A percentile compares a stretch with the other conserved stretches of the same genome.
Conservation (phyloP, 192 early-diverging fungal species). For the Rhizoclosmatium globosum region DNA sequence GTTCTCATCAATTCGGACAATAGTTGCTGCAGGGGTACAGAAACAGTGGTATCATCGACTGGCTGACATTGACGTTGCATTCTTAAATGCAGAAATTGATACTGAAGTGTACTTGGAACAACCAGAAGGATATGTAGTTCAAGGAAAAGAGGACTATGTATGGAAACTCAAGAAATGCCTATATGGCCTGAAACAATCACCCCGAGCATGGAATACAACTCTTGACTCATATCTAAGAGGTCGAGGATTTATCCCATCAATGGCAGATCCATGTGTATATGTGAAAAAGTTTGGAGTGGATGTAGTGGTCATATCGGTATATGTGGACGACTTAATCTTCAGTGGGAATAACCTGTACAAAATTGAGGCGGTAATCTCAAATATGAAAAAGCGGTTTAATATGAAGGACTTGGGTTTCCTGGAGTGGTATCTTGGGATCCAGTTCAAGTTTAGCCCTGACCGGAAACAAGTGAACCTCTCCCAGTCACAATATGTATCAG, state of each 20-base stretch:
- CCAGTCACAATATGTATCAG: no score
- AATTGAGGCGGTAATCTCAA: neutral
- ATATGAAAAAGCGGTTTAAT: neutral
- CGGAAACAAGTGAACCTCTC: neutral
- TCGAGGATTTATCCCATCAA: conserved; percentile 20
- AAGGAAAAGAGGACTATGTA: neutral
- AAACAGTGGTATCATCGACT: no score
- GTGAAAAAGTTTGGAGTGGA: neutral
- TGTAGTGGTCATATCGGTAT: no score
- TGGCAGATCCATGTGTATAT: no score
- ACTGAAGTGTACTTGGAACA: no score
- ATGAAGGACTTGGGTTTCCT: no score
- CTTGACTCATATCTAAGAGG: conserved; percentile 3
- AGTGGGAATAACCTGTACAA: neutral
- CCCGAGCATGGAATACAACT: conserved; percentile 31
- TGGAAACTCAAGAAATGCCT: conserved; percentile 29
- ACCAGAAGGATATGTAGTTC: conserved; percentile 22
- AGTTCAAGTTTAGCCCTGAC: neutral
- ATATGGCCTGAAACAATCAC: conserved; percentile 45
- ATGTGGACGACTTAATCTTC: no score
- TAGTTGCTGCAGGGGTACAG: no score
- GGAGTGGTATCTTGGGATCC: no score
- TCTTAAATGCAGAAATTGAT: no score
- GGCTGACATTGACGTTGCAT: no score
- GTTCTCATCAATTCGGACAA: no score